Conservation (phyloP, 2,329 filamentous ascomycete genomes). For the Phialophora verrucosa region DNA sequence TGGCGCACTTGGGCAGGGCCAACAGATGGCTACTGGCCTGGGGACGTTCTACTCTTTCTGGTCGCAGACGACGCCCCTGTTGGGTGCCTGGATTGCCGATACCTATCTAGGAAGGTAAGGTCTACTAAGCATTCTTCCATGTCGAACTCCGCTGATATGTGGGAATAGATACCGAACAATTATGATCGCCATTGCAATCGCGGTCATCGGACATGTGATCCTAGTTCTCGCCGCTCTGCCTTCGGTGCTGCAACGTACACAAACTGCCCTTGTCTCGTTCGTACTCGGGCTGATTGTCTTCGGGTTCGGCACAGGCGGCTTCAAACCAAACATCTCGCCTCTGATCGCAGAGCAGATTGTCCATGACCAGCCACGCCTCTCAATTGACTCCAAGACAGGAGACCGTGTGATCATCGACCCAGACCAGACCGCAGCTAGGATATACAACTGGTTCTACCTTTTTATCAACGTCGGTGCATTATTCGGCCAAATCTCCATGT, state of each 20-base stretch:
- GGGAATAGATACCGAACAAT: conserved; percentile 45
- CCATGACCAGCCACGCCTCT: conserved; percentile 63
- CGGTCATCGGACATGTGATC: conserved; percentile 45
- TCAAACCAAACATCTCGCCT: conserved; percentile 79
- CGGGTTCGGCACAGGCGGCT: conserved; percentile 65
- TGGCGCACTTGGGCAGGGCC: conserved; percentile 61
- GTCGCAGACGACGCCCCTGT: conserved; percentile 48
- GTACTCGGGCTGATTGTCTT: conserved; percentile 45
- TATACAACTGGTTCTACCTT: conserved; percentile 74
- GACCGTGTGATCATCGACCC: conserved; percentile 74
- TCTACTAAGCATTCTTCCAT: not conserved
- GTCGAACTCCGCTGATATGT: not conserved
- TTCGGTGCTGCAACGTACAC: conserved; percentile 39
- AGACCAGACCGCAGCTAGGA: conserved; percentile 68
- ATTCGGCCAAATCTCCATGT: conserved; percentile 68
- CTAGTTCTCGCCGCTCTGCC: conserved; percentile 42
- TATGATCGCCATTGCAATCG: conserved; percentile 41
- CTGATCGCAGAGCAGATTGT: conserved; percentile 73
- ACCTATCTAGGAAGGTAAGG: conserved; percentile 44
- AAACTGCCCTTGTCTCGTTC: conserved; percentile 39
- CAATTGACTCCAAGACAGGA: conserved; percentile 59
- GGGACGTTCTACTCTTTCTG: conserved; percentile 64
- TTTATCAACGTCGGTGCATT: conserved; percentile 72
- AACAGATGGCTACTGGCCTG: conserved; percentile 61
- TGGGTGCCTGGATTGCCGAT: conserved; percentile 48